Conservation (phyloP, 1,284 basidiomycete species). For the Abortiporus biennis region DNA sequence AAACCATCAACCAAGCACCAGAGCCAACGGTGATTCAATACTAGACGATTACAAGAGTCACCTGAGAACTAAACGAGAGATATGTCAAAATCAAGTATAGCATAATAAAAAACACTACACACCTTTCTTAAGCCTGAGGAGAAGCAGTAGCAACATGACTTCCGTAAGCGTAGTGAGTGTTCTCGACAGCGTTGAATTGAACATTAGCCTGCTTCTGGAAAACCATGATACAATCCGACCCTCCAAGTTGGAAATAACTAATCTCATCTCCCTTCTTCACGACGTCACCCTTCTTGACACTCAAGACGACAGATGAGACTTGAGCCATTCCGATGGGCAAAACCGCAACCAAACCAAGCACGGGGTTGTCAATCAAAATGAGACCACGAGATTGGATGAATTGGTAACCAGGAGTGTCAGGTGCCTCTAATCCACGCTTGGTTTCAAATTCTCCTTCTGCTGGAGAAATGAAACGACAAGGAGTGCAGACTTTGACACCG, state of each 20-base stretch:
- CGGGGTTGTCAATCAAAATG: conserved; percentile 34
- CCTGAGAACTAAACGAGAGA: no score
- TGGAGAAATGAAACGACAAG: not conserved
- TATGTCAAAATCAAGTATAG: no score
- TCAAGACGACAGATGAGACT: conserved; percentile 36
- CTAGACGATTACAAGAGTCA: no score
- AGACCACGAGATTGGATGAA: conserved; percentile 24
- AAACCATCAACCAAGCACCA: no score
- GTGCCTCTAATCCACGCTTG: conserved; percentile 15
- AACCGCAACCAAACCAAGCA: conserved; percentile 34
- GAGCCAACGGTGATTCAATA: no score
- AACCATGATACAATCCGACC: conserved; percentile 38
- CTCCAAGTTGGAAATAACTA: conserved; percentile 49
- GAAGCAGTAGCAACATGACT: not conserved
- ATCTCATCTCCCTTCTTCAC: conserved; percentile 40
- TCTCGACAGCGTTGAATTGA: not conserved
- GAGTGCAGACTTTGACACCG: conserved; percentile 8
- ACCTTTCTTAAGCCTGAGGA: no score
- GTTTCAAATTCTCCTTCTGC: conserved; percentile 18
- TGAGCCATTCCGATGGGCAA: conserved; percentile 39
- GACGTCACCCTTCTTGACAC: conserved; percentile 19
- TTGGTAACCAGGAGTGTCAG: conserved; percentile 13
- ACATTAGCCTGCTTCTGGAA: conserved; percentile 21
- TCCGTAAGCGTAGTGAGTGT: not conserved
- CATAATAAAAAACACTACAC: no score